phyloP scores from a whole-genome alignment of 192 early-diverging fungal genomes.

The Kickxella alabastrina region DNA sequence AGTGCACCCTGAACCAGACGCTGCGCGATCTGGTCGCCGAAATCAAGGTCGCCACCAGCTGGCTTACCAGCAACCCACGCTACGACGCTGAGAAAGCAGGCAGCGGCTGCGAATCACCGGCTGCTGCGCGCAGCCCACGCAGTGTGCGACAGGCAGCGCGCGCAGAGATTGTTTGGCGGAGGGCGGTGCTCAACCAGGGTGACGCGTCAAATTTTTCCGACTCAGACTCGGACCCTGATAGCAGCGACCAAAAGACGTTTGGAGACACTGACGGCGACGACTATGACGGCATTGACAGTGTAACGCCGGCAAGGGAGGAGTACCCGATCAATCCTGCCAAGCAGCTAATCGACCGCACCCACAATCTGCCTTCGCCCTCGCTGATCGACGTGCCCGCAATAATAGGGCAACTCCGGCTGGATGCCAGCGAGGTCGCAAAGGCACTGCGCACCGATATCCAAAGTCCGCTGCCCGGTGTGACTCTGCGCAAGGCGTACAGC shows the following conservation, averaged over 20 bases:
- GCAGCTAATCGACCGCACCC: constrained; percentile 21
- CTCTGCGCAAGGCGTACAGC: constrained; percentile 38
- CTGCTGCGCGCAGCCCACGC: constrained; percentile 4
- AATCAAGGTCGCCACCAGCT: constrained; percentile 21
- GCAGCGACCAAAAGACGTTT: neutral
- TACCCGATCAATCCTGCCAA: constrained; percentile 42
- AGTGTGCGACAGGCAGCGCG: constrained; percentile 20
- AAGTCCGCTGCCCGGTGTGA: constrained; percentile 38
- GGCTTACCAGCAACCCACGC: constrained; percentile 30
- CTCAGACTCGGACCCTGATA: constrained; percentile 21
- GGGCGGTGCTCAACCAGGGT: constrained; percentile 24
- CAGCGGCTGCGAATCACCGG: neutral
- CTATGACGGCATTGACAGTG: neutral
- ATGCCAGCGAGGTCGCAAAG: constrained; percentile 32
- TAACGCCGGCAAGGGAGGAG: neutral
- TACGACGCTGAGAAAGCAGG: constrained; percentile 15
- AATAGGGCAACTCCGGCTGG: constrained; percentile 19
- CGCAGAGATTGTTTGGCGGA: constrained; percentile 29
- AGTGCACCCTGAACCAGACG: constrained; percentile 47
- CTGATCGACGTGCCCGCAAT: constrained; percentile 37
- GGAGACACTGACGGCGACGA: neutral
- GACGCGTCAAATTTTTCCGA: constrained; percentile 3
- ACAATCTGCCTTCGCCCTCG: constrained; percentile 27
- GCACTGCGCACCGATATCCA: constrained; percentile 52
- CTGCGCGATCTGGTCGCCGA: constrained; percentile 38